Percentiles rank a stretch among this genome's conserved stretches.
Conservation (phyloP, 768 basidiomycete species). For the Suillus spraguei region DNA sequence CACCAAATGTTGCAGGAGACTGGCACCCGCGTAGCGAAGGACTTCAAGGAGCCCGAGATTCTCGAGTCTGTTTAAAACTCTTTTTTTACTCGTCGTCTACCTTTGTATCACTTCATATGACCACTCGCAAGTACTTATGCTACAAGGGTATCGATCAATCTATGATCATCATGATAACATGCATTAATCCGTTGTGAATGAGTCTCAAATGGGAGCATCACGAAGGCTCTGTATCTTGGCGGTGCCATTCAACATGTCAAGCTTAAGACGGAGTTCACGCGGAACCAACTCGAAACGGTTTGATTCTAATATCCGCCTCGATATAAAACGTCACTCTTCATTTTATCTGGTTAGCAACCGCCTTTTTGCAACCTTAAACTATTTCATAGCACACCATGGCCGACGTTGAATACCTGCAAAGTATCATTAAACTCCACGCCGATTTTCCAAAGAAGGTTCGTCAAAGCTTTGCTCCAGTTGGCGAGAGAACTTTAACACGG, state of each 20-base stretch:
- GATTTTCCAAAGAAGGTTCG: conserved; percentile 92
- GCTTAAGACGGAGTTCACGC: not conserved
- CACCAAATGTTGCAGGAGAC: conserved; percentile 67
- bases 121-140: conserved; percentile 27
- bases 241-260: not conserved
- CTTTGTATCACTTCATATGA: conserved; percentile 40
- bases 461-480: conserved; percentile 4
- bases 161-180: conserved; percentile 35
- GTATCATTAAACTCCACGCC: conserved; percentile 58
- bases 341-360: not conserved
- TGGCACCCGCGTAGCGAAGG: conserved; percentile 90
- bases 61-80: conserved; percentile 82
- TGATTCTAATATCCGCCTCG: not conserved
- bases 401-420: conserved; percentile 73
- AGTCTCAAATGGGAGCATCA: not conserved
- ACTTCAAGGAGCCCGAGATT: conserved; percentile 98
- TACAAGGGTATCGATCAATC: conserved; percentile 39
- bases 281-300: conserved; percentile 2
- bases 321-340: not conserved
- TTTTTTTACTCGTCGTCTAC: conserved; percentile 32
- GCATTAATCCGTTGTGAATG: not conserved
- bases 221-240: not conserved
- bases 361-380: not conserved
- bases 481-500: not conserved
- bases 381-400: conserved; percentile 48